phyloP scores from a whole-genome alignment of 495 filamentous ascomycete species.

The Halenospora varia region DNA sequence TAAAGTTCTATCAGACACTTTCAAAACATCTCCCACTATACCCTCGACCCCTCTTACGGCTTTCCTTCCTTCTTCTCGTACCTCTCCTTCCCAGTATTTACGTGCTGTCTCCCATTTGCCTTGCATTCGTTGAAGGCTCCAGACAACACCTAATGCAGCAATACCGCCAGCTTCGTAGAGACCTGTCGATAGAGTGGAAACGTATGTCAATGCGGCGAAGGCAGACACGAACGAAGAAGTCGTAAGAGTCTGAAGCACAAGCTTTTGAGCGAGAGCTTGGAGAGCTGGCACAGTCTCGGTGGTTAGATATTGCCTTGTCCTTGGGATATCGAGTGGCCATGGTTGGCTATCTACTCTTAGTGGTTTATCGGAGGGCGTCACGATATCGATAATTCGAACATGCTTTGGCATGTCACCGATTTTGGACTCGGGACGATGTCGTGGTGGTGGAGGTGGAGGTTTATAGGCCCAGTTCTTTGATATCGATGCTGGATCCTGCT shows the following conservation, averaged over 20 bases:
- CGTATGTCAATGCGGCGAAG: slow-evolving; percentile 29
- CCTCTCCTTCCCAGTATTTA: slow-evolving; percentile 66
- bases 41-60: slow-evolving; percentile 68
- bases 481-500: not conserved
- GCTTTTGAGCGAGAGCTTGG: slow-evolving; percentile 73
- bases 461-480: slow-evolving; percentile 21
- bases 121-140: slow-evolving; percentile 71
- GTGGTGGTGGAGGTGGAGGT: not conserved
- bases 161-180: slow-evolving; percentile 76
- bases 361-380: slow-evolving; percentile 32
- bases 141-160: slow-evolving; percentile 72
- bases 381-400: slow-evolving; percentile 5
- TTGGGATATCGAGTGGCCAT: slow-evolving; percentile 46
- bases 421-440: not conserved
- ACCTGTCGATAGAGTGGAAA: slow-evolving; percentile 35
- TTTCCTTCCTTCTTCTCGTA: slow-evolving; percentile 75
- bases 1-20: slow-evolving; percentile 24
- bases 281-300: slow-evolving; percentile 64
- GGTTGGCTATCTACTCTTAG: slow-evolving; percentile 7
- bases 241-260: slow-evolving; percentile 72
- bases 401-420: slow-evolving; percentile 8
- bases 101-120: slow-evolving; percentile 71
- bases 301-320: slow-evolving; percentile 57
- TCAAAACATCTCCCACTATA: slow-evolving; percentile 53
- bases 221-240: slow-evolving; percentile 65